Base-by-base conservation (phyloP, 208 protist genomes). In the Acanthamoeba comandoni region DNA sequence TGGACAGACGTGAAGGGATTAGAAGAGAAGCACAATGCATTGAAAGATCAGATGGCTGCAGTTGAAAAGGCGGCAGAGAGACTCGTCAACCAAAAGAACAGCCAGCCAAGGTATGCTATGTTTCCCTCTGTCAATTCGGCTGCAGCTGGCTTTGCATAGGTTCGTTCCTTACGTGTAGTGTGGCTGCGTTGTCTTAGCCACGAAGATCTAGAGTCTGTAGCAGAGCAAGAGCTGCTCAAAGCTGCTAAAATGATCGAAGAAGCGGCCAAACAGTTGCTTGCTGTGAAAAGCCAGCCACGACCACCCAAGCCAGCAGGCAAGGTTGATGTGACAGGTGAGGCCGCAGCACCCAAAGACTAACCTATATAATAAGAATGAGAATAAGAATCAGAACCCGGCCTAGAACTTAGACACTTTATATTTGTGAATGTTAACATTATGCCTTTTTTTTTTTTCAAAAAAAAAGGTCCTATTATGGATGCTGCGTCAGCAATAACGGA, bases 211-310 rank as follows among this genome's bases (percentile, higher is more conserved):
- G 77, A 86, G 29, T 52, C 51, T 26, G 26, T 86, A 9, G 77
- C 77, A 9, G 77, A 86, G 31, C 77, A 86, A 58, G 77, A 86
- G 55, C 77, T 86, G 13, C 0, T 86, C 13, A 67, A 60, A 31
- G 77, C 77, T 8, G 77, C 77, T 35, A 86, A 67, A 58, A 67
- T 86, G 26, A 86, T 86, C 55, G 77, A 86, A 9, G 55, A 86
- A 3, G 77, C 77, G 35, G 77, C 77, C 29, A 26, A 19, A 22
- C 71, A 80, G 71, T 31, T 80, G 71, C 58, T 52, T 4, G 58
- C 22, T 52, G 31, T 80, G n/a, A 80, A 80, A 52, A 52, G 49
- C 0, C 71, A 80, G 71, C 71, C 71, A 13, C 5, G 71, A 5
- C 43, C 43, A 0, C 77, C 77, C 7, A 52, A 39, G n/a, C 77